phyloP scores from a whole-genome alignment of 768 basidiomycete species.

The Trametes sanguinea region DNA sequence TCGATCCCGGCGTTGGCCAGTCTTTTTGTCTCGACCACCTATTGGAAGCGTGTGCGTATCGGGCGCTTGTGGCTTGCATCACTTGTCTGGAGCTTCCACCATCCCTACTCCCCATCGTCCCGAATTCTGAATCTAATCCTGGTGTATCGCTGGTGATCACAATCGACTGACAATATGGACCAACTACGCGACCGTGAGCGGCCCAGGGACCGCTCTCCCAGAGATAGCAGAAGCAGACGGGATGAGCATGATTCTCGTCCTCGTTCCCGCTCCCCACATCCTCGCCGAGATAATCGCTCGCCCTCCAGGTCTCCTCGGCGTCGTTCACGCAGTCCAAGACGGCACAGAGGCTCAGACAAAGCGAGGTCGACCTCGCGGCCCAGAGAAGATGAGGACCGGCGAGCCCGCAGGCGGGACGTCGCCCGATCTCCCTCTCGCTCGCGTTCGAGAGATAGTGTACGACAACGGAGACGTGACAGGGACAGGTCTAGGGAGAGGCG shows the following conservation, averaged over 20 bases:
- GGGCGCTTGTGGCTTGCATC: not conserved
- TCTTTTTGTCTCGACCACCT: not conserved
- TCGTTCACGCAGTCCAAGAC: slow-evolving; percentile 3
- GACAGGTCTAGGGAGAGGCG: slow-evolving; percentile 29
- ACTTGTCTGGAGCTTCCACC: not conserved
- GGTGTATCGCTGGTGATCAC: no score
- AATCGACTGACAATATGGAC: no score
- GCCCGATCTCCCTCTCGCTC: slow-evolving; percentile 15
- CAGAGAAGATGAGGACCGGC: not conserved
- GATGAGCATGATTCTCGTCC: not conserved
- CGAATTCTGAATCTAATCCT: not conserved
- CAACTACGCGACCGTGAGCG: not conserved
- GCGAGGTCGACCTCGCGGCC: not conserved
- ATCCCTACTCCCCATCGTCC: not conserved
- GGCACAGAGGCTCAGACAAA: not conserved
- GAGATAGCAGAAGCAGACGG: not conserved
- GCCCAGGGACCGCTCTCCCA: not conserved
- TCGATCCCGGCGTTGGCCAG: slow-evolving; percentile 28
- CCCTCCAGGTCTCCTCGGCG: slow-evolving; percentile 15
- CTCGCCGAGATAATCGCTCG: slow-evolving; percentile 10
- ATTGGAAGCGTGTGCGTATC: not conserved
- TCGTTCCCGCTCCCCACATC: not conserved
- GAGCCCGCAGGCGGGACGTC: not conserved
- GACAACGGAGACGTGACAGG: slow-evolving; percentile 14
- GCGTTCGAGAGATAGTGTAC: slow-evolving; percentile 14